Evolutionary conservation across 352 stramenopile species (phyloP), one percentile per base, ranked within the genome.

Genomic region (Phytophthora kernoviae): DNA sequence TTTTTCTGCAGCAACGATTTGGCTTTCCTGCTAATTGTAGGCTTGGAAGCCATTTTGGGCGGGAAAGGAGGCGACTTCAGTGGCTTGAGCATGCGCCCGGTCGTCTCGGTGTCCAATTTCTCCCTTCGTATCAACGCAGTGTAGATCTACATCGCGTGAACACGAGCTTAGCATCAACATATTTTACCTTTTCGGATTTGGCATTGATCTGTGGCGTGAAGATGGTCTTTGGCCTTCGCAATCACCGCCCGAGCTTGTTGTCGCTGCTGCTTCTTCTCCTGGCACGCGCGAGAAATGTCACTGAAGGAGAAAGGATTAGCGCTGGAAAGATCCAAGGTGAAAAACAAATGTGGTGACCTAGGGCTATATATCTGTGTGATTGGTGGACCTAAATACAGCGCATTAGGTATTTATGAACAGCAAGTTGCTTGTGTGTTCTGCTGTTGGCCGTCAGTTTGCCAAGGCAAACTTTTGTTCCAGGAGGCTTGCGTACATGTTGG

Each of bases 141-240:
- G 27, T 81, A 88, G 15, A 88, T 85, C 78, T 88, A 57, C 20
- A 39, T 4, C 7, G 3, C 39, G n/a, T 24, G 10, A 39, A 11
- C 1, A 14, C 54, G 15, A 45, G 36, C 12, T 20, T 27, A 11
- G 47, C 1, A 26, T 49, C 11, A 53, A 4, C 8, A 41, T 14
- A 43, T 26, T 30, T 9, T 32, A 85, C 79, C 62, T 81, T 73
- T 14, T 70, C 51, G 0, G 79, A 87, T 20, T 69, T 72, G 1
- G 65, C 34, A 36, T 89, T 89, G 51, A 87, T 75, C 21, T 52
- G 62, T 12, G 79, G 79, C 14, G 70, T 60, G 39, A 87, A 89
- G 0, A 77, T 85, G 7, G 71, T 62, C 20, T 15, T 60, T 61
- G 0, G 60, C 62, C 3, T 60, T 67, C 11, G 68, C 59, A 4